A percentile compares a stretch with the other conserved stretches of the same genome.
Conservation (phyloP, 352 stramenopile genomes). For the Phytophthora quininea region DNA sequence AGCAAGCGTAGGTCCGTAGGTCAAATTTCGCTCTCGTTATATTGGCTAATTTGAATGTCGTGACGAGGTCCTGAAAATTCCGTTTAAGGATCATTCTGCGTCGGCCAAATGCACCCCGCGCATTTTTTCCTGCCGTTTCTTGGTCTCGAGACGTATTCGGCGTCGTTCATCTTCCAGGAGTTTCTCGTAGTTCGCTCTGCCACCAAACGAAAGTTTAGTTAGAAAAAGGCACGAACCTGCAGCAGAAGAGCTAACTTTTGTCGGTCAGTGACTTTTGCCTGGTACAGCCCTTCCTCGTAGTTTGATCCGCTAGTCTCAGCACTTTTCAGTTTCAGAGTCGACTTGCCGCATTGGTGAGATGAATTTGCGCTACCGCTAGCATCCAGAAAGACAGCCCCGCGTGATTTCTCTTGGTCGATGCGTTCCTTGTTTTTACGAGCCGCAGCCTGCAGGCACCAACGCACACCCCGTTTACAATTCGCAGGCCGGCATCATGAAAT, state of each 20-base stretch:
- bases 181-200: conserved; percentile 44
- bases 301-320: no score
- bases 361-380: not conserved
- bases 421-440: conserved; percentile 60
- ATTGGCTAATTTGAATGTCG: no score
- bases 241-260: not conserved
- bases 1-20: no score
- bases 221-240: no score
- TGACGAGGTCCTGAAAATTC: no score
- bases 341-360: not conserved
- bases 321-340: no score
- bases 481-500: not conserved
- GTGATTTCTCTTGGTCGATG: conserved; percentile 45
- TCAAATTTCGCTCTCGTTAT: no score
- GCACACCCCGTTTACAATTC: no score
- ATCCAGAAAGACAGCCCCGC: conserved; percentile 34
- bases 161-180: conserved; percentile 47
- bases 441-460: conserved; percentile 39
- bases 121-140: conserved; percentile 63
- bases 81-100: no score
- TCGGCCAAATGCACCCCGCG: conserved; percentile 32
- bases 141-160: conserved; percentile 55
- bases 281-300: no score
- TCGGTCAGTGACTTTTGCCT: no score
- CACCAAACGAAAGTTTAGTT: no score